These are phyloP conservation scores for Aristolochia contorta DNA, from an alignment of 164 flowering plant genomes.

Conservation along the genomic window DNA sequence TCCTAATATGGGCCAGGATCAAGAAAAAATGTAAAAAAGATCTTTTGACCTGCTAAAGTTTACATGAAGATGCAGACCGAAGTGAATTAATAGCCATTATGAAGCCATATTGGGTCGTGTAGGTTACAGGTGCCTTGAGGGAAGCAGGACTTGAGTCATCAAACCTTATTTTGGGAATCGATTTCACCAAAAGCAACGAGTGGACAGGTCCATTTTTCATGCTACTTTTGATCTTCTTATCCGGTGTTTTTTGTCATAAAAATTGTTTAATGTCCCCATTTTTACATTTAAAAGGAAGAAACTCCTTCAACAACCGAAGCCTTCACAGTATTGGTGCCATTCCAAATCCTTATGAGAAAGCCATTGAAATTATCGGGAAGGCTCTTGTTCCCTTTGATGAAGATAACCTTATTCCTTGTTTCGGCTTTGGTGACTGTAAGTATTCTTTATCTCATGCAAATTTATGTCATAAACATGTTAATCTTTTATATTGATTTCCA, in stretches of 20 bases:
- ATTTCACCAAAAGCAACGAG: constrained; percentile 78
- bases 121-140: constrained; percentile 53
- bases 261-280: constrained; percentile 3
- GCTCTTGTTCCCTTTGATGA: constrained; percentile 84
- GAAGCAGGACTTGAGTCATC: constrained; percentile 71
- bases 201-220: constrained; percentile 56
- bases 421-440: constrained; percentile 78
- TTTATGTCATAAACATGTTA: neutral
- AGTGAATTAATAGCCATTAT: neutral
- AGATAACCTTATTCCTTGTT: constrained; percentile 76
- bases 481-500: neutral
- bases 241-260: neutral
- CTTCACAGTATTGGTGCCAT: constrained; percentile 46
- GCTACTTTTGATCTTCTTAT: neutral
- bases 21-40: too few relatives aligned
- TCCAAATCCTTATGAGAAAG: constrained; percentile 74
- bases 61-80: neutral
- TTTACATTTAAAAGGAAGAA: constrained; percentile 33
- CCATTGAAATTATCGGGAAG: constrained; percentile 60
- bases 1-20: too few relatives aligned
- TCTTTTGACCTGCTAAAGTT: neutral
- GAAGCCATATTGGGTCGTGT: neutral
- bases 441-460: neutral
- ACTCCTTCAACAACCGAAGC: constrained; percentile 50
- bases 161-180: constrained; percentile 63